Evolutionary conservation across 148 eudicot genomes (phyloP).

Genomic region (Vaccinium macrocarpon): DNA sequence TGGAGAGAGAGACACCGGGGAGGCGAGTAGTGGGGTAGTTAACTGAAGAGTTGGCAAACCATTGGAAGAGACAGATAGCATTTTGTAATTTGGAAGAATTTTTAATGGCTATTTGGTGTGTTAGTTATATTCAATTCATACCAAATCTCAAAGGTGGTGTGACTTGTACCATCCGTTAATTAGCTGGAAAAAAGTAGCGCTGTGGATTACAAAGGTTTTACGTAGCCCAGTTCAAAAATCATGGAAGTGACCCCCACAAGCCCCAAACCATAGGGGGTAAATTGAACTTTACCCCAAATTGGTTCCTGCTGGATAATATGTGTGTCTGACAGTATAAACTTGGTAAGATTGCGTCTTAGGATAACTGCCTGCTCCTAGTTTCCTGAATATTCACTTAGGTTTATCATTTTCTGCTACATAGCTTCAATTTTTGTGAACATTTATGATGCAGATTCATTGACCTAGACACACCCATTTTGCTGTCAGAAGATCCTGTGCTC

Average conservation of each 20-base stretch:
- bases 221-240: neutral
- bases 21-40: too few species aligned
- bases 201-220: neutral
- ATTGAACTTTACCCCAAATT: neutral
- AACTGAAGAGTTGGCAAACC: too few species aligned
- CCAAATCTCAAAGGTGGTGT: neutral
- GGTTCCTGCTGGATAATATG: neutral
- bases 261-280: neutral
- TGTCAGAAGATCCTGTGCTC: conserved; percentile 81
- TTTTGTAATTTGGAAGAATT: too few species aligned
- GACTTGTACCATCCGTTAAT: neutral
- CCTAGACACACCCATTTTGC: conserved; percentile 78
- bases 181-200: neutral
- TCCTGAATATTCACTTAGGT: neutral
- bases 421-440: neutral
- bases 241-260: neutral
- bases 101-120: neutral
- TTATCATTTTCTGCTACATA: neutral
- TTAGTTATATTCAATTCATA: too few species aligned
- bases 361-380: neutral
- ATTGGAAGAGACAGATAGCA: too few species aligned
- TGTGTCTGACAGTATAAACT: neutral
- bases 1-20: too few species aligned
- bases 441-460: conserved; percentile 60
- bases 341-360: neutral